Base-by-base conservation (phyloP, 495 filamentous ascomycete genomes). In the Penicillium simplicissimum region DNA sequence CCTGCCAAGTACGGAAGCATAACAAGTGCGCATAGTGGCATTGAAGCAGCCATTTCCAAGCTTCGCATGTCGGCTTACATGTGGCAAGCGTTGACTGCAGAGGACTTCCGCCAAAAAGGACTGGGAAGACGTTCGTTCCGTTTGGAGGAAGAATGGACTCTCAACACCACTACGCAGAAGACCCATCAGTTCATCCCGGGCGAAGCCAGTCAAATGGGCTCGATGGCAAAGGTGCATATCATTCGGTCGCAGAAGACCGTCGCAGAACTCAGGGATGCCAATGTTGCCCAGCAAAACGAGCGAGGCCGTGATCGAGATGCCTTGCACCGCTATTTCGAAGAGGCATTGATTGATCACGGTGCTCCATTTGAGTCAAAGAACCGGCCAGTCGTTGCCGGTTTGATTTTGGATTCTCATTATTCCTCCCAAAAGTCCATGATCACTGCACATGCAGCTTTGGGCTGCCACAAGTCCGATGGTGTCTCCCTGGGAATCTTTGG, bases 41-140 rank as follows among this genome's bases (percentile, higher is more conserved):
- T 79, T 7, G 69, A 76, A 35, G 76, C 77, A 43, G 79, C 79
- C 21, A 77, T 81, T 48, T 66, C 76, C 55, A 82, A 83, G 61
- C 70, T 83, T 53, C 74, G 80, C 56, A 77, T 82, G 74, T 75
- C 81, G 15, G 81, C 77, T 35, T 79, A 81, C 68, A 81, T 82
- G 76, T 79, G 78, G 72, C 81, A 83, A 57, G 76, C 79, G 34
- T 72, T 81, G 28, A 80, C 77, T 3, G 80, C 78, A 14, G 78
- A 82, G 54, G 79, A 83, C 51, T 64, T 83, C 59, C 75, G 72
- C n/a, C 58, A 66, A 21, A 74, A 78, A 58, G 76, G 76, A 48
- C 67, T 82, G 51, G 79, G 79, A 14, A 73, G 81, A 38, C 78
- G 80, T 25, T 78, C 78, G 19, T 83, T 83, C 60, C 74, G 80